phyloP scores from a whole-genome alignment of 768 basidiomycete species.

The Epithele typhae region DNA sequence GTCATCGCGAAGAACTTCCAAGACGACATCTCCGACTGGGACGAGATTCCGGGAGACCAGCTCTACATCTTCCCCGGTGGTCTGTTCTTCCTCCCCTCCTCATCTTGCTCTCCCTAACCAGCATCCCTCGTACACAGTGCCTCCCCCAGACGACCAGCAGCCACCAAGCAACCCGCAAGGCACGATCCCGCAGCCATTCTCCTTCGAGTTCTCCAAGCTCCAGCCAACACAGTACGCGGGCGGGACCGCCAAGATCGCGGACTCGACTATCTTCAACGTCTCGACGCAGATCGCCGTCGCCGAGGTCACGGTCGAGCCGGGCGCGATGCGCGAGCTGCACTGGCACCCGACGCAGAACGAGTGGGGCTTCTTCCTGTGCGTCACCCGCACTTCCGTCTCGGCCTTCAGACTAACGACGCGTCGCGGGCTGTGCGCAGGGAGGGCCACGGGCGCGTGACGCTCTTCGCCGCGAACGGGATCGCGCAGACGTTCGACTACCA shows the following conservation, averaged over 20 bases:
- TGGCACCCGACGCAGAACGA: conserved; percentile 51
- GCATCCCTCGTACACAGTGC: conserved; percentile 1
- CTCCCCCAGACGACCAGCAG: conserved; percentile 21
- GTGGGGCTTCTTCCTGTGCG: conserved; percentile 34
- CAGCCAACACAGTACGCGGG: conserved; percentile 40
- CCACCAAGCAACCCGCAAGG: conserved; percentile 47
- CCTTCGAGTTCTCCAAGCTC: conserved; percentile 50
- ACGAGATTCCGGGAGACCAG: conserved; percentile 48
- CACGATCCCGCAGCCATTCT: conserved; percentile 44
- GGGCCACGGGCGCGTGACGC: conserved; percentile 38
- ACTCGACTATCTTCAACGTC: conserved; percentile 49
- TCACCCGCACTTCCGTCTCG: not conserved
- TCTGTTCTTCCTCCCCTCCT: conserved; percentile 16
- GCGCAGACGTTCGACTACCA: conserved; percentile 42
- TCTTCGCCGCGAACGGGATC: conserved; percentile 35
- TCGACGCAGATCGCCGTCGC: conserved; percentile 51
- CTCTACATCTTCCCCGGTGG: conserved; percentile 51
- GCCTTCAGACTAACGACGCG: not conserved
- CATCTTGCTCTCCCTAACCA: not conserved
- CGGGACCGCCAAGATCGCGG: conserved; percentile 57
- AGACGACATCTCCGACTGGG: conserved; percentile 40
- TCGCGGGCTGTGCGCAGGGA: conserved; percentile 20
- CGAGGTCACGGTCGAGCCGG: conserved; percentile 53
- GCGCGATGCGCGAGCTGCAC: conserved; percentile 41
- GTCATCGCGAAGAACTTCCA: conserved; percentile 66